Evolutionary conservation across 2,329 filamentous ascomycete genomes (phyloP).

Genomic region (Diaporthe ampelina): DNA sequence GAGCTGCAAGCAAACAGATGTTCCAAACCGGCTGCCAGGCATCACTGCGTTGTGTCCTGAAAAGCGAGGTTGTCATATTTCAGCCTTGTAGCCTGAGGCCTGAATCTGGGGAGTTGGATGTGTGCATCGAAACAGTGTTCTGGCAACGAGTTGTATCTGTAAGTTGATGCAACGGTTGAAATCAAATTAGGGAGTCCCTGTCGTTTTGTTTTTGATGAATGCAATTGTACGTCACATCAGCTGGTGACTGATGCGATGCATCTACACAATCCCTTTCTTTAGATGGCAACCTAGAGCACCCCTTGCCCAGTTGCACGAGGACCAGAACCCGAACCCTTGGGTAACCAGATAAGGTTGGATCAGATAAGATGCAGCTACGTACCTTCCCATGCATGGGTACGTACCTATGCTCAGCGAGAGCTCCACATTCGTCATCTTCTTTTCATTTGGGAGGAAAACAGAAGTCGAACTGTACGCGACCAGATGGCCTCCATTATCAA

Average conservation of each 20-base stretch:
- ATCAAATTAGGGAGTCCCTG: rapidly evolving
- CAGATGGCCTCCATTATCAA: not conserved
- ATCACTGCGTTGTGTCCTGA: slow-evolving; percentile 42
- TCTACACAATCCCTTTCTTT: not conserved
- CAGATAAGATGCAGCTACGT: not conserved
- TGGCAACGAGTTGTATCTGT: no score
- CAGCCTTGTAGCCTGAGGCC: slow-evolving; percentile 42
- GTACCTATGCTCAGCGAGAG: not conserved
- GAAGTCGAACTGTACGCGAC: not conserved
- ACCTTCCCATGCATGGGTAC: not conserved
- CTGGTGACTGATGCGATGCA: not conserved
- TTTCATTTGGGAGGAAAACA: no score
- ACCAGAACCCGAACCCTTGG: not conserved
- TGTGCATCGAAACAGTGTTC: not conserved
- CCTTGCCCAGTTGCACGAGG: no score
- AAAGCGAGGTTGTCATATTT: slow-evolving; percentile 40
- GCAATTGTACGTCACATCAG: no score
- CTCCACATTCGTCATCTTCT: not conserved
- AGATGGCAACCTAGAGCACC: not conserved
- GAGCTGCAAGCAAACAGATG: not conserved
- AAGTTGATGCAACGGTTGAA: no score
- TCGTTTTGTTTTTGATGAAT: not conserved
- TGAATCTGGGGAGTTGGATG: not conserved
- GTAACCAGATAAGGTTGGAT: slow-evolving; percentile 3
- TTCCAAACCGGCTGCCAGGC: slow-evolving; percentile 30